phyloP scores from a whole-genome alignment of 1,284 basidiomycete species.

The Boletus smithii region DNA sequence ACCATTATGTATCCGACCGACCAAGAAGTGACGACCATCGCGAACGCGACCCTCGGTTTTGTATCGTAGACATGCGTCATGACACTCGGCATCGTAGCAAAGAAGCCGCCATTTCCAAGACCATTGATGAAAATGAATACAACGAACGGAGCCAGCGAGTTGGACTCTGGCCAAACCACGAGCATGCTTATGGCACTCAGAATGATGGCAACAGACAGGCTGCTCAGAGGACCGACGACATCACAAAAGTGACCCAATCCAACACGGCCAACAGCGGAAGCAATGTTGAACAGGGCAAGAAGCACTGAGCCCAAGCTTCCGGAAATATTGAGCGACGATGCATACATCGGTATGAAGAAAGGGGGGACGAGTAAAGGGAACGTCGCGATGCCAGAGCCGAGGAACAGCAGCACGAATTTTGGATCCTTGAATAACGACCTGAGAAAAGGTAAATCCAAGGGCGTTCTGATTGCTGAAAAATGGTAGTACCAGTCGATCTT shows the following conservation, averaged over 20 bases:
- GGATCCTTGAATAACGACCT: conserved; percentile 35
- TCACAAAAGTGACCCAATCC: conserved; percentile 32
- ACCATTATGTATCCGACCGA: conserved; percentile 30
- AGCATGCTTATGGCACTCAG: conserved; percentile 32
- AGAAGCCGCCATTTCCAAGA: conserved; percentile 35
- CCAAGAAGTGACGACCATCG: conserved; percentile 35
- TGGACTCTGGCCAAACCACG: conserved; percentile 34
- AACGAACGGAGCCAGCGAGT: conserved; percentile 30
- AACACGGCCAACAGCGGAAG: conserved; percentile 34
- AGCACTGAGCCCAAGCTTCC: conserved; percentile 25
- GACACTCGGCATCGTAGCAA: conserved; percentile 35
- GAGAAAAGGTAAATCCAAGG: conserved; percentile 1
- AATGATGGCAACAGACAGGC: conserved; percentile 26
- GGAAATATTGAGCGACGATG: conserved; percentile 31
- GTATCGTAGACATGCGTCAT: conserved; percentile 30
- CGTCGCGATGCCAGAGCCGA: conserved; percentile 34
- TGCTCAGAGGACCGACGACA: conserved; percentile 32
- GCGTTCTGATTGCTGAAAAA: neutral
- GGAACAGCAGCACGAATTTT: conserved; percentile 34
- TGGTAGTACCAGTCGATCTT: conserved; percentile 19
- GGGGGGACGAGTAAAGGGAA: conserved; percentile 38
- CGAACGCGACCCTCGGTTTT: conserved; percentile 30
- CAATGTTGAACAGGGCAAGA: conserved; percentile 34
- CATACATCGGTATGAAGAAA: conserved; percentile 38
- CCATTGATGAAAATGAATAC: conserved; percentile 32